phyloP scores from a whole-genome alignment of 2,329 filamentous ascomycete species.

The Colletotrichum sansevieriae region DNA sequence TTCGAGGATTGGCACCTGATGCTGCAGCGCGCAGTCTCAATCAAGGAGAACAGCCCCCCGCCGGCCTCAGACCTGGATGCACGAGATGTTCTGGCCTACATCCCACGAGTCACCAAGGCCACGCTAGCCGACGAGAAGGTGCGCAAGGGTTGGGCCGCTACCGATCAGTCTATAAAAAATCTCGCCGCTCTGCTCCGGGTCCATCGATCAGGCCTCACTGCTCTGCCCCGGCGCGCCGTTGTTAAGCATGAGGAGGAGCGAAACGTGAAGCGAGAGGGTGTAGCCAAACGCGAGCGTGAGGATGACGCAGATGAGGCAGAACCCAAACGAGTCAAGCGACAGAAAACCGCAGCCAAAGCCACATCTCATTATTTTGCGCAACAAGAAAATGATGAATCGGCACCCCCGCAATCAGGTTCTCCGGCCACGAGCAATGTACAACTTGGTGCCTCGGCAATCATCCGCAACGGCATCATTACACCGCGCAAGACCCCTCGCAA shows the following conservation, averaged over 20 bases:
- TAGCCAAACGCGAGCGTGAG: conserved; percentile 18
- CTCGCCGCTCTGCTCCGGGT: conserved; percentile 26
- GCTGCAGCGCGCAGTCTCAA: conserved; percentile 51
- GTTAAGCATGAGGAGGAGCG: conserved; percentile 5
- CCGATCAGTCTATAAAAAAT: conserved; percentile 47
- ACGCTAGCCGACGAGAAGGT: conserved; percentile 25
- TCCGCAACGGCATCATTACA: conserved; percentile 28
- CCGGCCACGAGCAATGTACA: neutral
- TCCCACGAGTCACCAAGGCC: conserved; percentile 46
- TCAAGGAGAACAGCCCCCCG: conserved; percentile 42
- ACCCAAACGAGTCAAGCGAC: conserved; percentile 32
- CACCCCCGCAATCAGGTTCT: conserved; percentile 15
- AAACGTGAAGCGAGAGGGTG: conserved; percentile 22
- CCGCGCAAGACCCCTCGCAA: conserved; percentile 31
- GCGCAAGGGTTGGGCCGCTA: conserved; percentile 50
- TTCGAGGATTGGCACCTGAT: conserved; percentile 52
- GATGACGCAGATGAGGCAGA: conserved; percentile 25
- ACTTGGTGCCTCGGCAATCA: conserved; percentile 12
- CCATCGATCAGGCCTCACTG: conserved; percentile 25
- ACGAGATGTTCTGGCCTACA: conserved; percentile 51
- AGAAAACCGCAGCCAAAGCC: conserved; percentile 26
- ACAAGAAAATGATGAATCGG: conserved; percentile 1
- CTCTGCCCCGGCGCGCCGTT: conserved; percentile 7
- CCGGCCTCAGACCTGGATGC: conserved; percentile 47
- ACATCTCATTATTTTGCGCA: conserved; percentile 37